phyloP scores from a whole-genome alignment of 257 asterid species.

The Plectranthus barbatus region DNA sequence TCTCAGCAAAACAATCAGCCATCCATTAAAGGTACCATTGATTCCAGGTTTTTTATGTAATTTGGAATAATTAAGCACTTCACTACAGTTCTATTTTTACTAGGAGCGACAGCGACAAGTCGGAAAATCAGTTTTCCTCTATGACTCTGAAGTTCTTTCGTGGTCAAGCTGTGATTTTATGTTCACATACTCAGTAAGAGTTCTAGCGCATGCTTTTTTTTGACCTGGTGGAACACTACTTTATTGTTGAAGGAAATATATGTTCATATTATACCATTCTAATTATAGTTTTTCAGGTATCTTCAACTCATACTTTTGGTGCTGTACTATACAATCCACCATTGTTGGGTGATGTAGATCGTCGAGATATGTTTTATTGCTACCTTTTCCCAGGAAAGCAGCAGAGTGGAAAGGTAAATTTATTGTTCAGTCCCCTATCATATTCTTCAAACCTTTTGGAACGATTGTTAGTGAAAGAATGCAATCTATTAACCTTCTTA shows the following conservation, averaged over 20 bases:
- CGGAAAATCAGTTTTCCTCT: conserved; percentile 55
- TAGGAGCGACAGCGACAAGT: conserved; percentile 62
- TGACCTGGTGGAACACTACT: not conserved
- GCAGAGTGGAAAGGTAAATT: conserved; percentile 47
- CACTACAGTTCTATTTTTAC: not conserved
- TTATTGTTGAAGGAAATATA: not conserved
- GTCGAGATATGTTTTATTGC: conserved; percentile 69
- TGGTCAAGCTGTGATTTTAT: conserved; percentile 74
- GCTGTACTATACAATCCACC: conserved; percentile 70
- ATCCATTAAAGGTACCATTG: conserved; percentile 71
- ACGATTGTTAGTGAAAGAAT: not conserved
- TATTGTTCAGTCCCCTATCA: conserved; percentile 1
- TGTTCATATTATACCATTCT: not conserved
- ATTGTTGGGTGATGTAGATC: conserved; percentile 48
- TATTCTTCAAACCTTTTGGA: not conserved
- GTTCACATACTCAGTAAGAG: conserved; percentile 57
- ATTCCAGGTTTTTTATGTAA: not conserved
- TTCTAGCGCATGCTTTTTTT: not conserved
- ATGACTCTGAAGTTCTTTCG: conserved; percentile 66
- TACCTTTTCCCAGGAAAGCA: conserved; percentile 58
- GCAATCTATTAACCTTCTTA: not conserved
- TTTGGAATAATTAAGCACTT: not conserved
- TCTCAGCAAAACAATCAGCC: conserved; percentile 54
- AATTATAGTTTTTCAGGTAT: conserved; percentile 40
- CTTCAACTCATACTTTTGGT: conserved; percentile 47